Conservation (phyloP, 2,329 filamentous ascomycete genomes). For the Alternaria triticimaculans region DNA sequence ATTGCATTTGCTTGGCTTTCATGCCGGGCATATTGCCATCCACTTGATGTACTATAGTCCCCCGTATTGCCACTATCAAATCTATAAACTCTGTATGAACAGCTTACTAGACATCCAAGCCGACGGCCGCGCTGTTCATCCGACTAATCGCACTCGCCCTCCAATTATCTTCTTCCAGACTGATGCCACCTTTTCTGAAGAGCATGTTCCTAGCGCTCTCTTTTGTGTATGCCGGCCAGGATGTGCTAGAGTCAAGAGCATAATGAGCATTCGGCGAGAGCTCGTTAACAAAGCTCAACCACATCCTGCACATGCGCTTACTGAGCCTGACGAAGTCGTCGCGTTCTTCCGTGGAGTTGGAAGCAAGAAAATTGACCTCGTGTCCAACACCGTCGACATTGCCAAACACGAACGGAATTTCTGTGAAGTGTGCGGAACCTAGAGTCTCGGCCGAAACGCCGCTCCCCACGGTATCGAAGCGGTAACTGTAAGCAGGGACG, state of each 20-base stretch:
- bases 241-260: background rate
- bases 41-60: background rate
- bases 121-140: background rate
- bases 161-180: background rate
- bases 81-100: background rate
- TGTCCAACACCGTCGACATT: background rate
- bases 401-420: background rate
- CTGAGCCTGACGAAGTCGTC: background rate
- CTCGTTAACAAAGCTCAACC: constrained; percentile 4
- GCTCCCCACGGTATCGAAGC: background rate
- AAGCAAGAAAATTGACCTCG: background rate
- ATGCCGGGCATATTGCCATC: background rate
- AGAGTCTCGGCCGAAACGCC: background rate
- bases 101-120: background rate
- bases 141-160: background rate
- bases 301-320: constrained; percentile 3
- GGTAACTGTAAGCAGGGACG: background rate
- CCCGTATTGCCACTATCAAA: background rate
- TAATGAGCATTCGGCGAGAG: constrained; percentile 1
- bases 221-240: background rate
- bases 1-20: background rate
- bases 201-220: background rate
- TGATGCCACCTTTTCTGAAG: background rate
- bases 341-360: background rate
- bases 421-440: background rate